These are phyloP conservation scores for Oryza glaberrima DNA, from an alignment of 176 grass and related monocot species.

Conservation along the genomic window DNA sequence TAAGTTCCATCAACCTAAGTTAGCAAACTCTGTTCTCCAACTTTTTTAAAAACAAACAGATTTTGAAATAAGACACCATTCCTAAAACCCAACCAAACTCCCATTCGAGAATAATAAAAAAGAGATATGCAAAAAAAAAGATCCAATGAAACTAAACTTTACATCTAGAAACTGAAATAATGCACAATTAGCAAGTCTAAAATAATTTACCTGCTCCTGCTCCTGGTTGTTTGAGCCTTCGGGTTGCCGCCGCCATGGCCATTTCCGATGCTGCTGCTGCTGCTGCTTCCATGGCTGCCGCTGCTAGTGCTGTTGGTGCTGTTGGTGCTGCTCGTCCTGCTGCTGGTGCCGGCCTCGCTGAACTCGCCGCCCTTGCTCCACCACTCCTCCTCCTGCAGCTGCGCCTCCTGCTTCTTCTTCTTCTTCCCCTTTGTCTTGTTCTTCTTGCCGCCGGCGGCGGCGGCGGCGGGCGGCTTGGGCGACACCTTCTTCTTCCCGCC, in stretches of 20 bases:
- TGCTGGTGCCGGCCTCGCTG: slow-evolving; percentile 57
- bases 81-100: not conserved
- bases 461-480: slow-evolving; percentile 32
- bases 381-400: slow-evolving; percentile 46
- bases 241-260: not conserved
- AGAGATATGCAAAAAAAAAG: not conserved
- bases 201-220: slow-evolving; percentile 44
- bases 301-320: slow-evolving; percentile 45
- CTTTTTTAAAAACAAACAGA: not conserved
- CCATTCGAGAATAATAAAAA: not conserved
- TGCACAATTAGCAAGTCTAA: not conserved
- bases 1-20: not conserved
- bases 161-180: not conserved
- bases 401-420: slow-evolving; percentile 19
- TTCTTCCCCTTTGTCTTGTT: not conserved
- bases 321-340: slow-evolving; percentile 61
- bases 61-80: not conserved
- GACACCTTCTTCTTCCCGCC: slow-evolving; percentile 66
- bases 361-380: slow-evolving; percentile 70
- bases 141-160: not conserved
- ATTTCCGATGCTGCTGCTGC: slow-evolving; percentile 28
- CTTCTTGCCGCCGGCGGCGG: not conserved
- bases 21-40: not conserved
- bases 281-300: slow-evolving; percentile 3
- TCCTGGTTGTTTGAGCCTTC: slow-evolving; percentile 29